Evolutionary conservation across 352 stramenopile genomes (phyloP), one percentile per base, ranked within the genome.

Genomic region (Phytopythium delawarense): DNA sequence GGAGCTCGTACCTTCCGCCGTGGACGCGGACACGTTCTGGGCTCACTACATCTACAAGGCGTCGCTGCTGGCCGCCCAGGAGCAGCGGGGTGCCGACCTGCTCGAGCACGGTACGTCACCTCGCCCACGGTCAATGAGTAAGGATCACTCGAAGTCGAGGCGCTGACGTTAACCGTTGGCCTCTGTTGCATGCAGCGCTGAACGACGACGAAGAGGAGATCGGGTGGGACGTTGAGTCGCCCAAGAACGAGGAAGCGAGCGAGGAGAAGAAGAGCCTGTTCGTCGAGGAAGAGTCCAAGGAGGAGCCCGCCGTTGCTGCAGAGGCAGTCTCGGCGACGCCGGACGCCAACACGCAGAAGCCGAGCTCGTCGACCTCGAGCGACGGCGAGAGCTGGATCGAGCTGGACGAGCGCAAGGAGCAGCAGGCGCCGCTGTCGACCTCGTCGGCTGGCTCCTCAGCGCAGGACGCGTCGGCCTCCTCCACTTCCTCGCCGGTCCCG

Each of bases 31-130:
- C 21, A 64, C 75, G 46, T 91, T 91, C 44, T 91, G 81, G 81
- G 61, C 67, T 0, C 74, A 91, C 51, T 91, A 91, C 58, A 74
- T 91, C 28, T 91, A 89, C 73, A 91, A 91, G 62, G 79, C 79
- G 21, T 87, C 79, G 55, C 67, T 88, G 8, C 45, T 91, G 37
- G 79, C 81, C 20, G 81, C 81, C 4, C 81, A 91, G 57, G 79
- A 91, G 59, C 70, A 89, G 60, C 79, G 79, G 4, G 74, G 79
- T 45, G 81, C 81, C 0, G 71, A 88, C 40, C 51, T 91, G 54
- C 61, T 91, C 8, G 77, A 89, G 54, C 79, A 89, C 39, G 81
- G 79, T 88, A 53, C 45, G 75, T 66, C 35, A 15, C 2, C 32
- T 52, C 13, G 20, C 23, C 32, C 18, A 21, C n/a, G 11, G 18